Evolutionary conservation across 257 asterid species (phyloP).

Genomic region (Ocimum tenuiflorum): DNA sequence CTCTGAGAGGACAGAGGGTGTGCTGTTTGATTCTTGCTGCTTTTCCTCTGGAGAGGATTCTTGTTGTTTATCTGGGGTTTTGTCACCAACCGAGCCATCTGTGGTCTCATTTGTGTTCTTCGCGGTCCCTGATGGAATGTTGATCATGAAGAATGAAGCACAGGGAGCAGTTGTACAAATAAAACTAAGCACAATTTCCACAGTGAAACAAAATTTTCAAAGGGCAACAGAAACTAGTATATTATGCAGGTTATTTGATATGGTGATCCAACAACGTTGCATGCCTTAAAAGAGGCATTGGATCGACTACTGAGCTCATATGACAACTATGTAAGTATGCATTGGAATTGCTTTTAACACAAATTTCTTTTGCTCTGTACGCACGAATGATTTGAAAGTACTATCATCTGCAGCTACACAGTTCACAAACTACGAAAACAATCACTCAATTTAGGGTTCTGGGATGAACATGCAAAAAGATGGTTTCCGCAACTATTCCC

Average conservation of each 20-base stretch:
- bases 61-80: slow-evolving; percentile 28
- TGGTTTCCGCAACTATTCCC: no score
- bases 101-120: slow-evolving; percentile 34
- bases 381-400: background rate
- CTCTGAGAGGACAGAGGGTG: slow-evolving; percentile 52
- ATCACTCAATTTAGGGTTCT: no score
- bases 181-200: background rate
- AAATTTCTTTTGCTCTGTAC: no score
- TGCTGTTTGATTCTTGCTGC: slow-evolving; percentile 36
- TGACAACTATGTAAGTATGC: background rate
- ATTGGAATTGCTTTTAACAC: background rate
- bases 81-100: slow-evolving; percentile 20
- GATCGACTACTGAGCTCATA: background rate
- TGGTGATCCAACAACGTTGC: background rate
- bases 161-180: background rate
- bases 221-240: background rate
- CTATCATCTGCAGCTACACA: background rate
- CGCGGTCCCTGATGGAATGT: slow-evolving; percentile 18
- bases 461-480: no score
- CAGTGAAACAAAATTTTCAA: background rate
- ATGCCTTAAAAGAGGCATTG: background rate
- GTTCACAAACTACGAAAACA: no score
- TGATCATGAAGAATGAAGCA: slow-evolving; percentile 4
- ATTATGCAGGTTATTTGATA: background rate
- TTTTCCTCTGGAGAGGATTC: slow-evolving; percentile 36